Evolutionary conservation across 768 basidiomycete species (phyloP).

Genomic region (Ramaria rubella): DNA sequence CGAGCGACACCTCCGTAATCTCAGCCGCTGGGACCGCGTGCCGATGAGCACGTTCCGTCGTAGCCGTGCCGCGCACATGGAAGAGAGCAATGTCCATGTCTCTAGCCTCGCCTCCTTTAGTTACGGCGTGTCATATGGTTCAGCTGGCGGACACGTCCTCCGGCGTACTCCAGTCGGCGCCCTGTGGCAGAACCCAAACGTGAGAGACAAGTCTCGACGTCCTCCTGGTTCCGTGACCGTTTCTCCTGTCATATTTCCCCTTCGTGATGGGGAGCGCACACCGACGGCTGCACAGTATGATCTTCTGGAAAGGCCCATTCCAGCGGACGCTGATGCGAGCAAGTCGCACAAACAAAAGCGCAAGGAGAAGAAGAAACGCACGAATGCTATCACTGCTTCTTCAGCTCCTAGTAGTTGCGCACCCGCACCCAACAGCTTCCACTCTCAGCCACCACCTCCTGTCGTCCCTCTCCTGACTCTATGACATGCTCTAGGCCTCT

Average conservation of each 20-base stretch:
- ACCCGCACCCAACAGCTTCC: neutral
- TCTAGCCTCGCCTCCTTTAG: constrained; percentile 9
- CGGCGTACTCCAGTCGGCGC: constrained; percentile 50
- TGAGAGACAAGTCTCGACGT: constrained; percentile 25
- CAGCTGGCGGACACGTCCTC: constrained; percentile 36
- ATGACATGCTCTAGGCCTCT: neutral
- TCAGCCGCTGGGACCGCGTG: constrained; percentile 68
- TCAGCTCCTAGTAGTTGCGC: neutral
- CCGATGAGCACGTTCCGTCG: constrained; percentile 69
- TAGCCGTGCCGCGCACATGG: constrained; percentile 30
- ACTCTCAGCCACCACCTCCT: neutral
- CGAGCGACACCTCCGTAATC: constrained; percentile 38
- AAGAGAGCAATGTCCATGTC: neutral
- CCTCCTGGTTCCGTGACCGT: constrained; percentile 30
- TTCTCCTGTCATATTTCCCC: constrained; percentile 48
- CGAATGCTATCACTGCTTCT: neutral
- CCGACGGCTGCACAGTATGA: constrained; percentile 36
- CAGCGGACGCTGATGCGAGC: constrained; percentile 34
- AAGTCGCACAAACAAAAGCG: constrained; percentile 60
- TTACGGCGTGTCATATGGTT: constrained; percentile 19
- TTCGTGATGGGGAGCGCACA: constrained; percentile 51
- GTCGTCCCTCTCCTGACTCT: constrained; percentile 6
- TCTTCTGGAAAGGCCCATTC: constrained; percentile 17
- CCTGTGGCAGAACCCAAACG: constrained; percentile 35
- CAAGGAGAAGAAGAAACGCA: constrained; percentile 48